phyloP scores from a whole-genome alignment of 2,329 filamentous ascomycete genomes.

The Colletotrichum endophyticum region DNA sequence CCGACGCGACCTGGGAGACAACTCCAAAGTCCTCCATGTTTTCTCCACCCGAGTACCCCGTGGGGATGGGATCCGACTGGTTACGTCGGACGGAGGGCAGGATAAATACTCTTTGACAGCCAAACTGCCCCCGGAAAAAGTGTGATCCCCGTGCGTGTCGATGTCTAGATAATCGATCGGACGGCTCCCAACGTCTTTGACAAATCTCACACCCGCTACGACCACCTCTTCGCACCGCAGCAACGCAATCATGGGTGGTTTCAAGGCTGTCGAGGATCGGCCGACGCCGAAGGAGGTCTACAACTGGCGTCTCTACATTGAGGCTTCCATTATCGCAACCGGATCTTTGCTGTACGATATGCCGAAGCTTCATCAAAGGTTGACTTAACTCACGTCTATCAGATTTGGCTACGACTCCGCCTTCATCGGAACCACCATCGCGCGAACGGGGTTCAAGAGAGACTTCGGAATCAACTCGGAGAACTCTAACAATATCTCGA shows the following conservation, averaged over 20 bases:
- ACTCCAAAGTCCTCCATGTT: conserved; percentile 11
- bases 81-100: background rate
- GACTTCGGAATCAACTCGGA: conserved; percentile 39
- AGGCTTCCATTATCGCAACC: conserved; percentile 51
- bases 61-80: conserved; percentile 17
- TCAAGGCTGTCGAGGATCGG: conserved; percentile 57
- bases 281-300: conserved; percentile 62
- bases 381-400: no score
- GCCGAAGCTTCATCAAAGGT: no score
- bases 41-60: conserved; percentile 12
- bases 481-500: conserved; percentile 34
- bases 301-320: conserved; percentile 55
- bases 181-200: background rate
- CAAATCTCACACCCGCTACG: background rate
- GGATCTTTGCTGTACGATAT: conserved; percentile 44
- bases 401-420: conserved; percentile 59
- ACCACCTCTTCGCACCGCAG: background rate
- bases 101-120: conserved; percentile 17
- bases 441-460: conserved; percentile 49
- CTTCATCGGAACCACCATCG: conserved; percentile 60
- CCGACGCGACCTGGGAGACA: background rate
- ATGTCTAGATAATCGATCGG: background rate
- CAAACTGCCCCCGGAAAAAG: background rate
- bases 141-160: background rate
- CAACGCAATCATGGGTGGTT: conserved; percentile 34